Evolutionary conservation across 2,329 filamentous ascomycete genomes (phyloP).

Genomic region (Sclerotinia trifoliorum): DNA sequence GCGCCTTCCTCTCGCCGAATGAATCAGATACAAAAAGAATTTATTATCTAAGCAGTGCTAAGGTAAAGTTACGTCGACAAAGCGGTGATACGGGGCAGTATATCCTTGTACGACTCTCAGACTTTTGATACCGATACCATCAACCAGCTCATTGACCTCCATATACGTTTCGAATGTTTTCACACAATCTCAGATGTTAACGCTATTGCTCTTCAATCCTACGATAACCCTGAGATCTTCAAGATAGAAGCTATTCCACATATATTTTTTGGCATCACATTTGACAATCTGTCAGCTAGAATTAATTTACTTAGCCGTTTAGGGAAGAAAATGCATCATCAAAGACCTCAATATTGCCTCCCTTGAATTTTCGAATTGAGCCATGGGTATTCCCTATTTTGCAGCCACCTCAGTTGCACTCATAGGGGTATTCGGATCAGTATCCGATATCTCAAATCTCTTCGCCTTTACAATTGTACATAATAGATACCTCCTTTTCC

Average conservation of each 20-base stretch:
- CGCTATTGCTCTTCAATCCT: neutral
- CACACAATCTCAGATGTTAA: constrained; percentile 1
- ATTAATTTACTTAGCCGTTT: too few species aligned
- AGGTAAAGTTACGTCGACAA: neutral
- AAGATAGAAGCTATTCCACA: neutral
- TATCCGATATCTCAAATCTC: constrained; percentile 19
- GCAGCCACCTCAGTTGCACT: constrained; percentile 7
- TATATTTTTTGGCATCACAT: neutral
- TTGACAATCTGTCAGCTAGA: neutral
- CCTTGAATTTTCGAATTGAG: neutral
- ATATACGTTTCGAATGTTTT: neutral
- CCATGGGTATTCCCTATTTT: constrained; percentile 16
- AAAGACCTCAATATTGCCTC: constrained; percentile 9
- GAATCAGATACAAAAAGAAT: constrained; percentile 24
- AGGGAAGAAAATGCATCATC: constrained; percentile 10
- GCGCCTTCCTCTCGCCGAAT: constrained; percentile 19
- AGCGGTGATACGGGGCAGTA: constrained; percentile 9
- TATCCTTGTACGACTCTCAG: constrained; percentile 14
- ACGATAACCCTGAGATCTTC: neutral
- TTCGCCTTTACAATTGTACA: constrained; percentile 19
- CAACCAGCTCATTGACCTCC: neutral
- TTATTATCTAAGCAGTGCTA: constrained; percentile 10
- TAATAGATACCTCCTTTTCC: constrained; percentile 22
- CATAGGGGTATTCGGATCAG: constrained; percentile 14
- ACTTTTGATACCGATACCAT: neutral